Percentiles rank a stretch among this genome's conserved stretches.
Conservation (phyloP, 2,329 filamentous ascomycete species). For the Dryadomyces quercivorus region DNA sequence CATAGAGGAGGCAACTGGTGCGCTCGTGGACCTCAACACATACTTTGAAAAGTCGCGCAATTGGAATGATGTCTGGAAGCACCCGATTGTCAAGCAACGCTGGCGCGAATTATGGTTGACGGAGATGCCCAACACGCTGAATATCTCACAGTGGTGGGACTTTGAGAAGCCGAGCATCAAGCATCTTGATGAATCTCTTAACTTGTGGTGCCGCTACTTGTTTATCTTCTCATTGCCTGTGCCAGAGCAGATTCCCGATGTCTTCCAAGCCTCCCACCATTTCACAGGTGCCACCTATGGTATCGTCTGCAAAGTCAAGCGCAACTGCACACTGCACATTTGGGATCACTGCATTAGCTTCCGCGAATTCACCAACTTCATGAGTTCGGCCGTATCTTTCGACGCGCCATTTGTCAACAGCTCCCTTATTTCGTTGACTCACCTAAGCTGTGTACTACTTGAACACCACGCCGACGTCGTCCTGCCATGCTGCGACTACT, state of each 20-base stretch:
- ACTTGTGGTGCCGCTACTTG: slow-evolving; percentile 26
- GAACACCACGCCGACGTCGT: slow-evolving; percentile 40
- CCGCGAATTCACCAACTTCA: slow-evolving; percentile 35
- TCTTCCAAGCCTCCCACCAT: slow-evolving; percentile 46
- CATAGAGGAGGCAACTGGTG: slow-evolving; percentile 30
- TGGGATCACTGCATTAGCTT: slow-evolving; percentile 48
- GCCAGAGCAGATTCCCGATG: slow-evolving; percentile 38
- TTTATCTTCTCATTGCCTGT: slow-evolving; percentile 47
- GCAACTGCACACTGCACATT: slow-evolving; percentile 40
- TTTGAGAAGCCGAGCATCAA: slow-evolving; percentile 20
- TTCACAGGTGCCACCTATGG: slow-evolving; percentile 42
- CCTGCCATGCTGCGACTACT: slow-evolving; percentile 38
- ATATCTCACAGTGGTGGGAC: slow-evolving; percentile 15
- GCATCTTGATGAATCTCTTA: slow-evolving; percentile 20
- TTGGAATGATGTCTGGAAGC: slow-evolving; percentile 34
- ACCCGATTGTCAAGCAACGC: slow-evolving; percentile 27
- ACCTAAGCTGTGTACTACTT: slow-evolving; percentile 10
- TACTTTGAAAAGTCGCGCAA: slow-evolving; percentile 29
- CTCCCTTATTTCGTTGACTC: slow-evolving; percentile 12
- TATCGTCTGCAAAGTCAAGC: slow-evolving; percentile 42
- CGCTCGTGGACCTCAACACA: slow-evolving; percentile 31
- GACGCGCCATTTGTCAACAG: slow-evolving; percentile 13
- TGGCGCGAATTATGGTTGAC: slow-evolving; percentile 35
- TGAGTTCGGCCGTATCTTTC: slow-evolving; percentile 11
- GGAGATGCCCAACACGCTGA: slow-evolving; percentile 20